Base-by-base conservation (phyloP, 345 rosid species). In the Psidium friedrichsthalianum region DNA sequence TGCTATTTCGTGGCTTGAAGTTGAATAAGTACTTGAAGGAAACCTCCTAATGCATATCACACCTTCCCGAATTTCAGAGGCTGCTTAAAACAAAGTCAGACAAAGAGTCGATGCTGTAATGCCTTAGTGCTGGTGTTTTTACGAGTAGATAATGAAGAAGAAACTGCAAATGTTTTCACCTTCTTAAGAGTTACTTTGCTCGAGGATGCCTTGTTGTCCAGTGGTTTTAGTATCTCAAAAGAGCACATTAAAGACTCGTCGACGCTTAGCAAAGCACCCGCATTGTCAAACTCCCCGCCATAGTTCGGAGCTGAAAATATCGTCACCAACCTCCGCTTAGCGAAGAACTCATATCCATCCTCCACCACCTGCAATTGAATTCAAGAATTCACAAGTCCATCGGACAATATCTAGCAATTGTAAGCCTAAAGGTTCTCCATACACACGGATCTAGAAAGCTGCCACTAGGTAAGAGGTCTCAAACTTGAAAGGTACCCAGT, bases 281-380 rank as follows among this genome's bases (percentile, higher is more conserved):
- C 99, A 88, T 97, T 97, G 88, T 97, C 99, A 86, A 97, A 97
- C 89, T 97, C 99, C 82, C 99, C 99, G 9, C 99, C 99, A 86
- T 97, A 97, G 92, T 97, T 97, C 51, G 99, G 98, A 85, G 99
- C 99, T 9, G 99, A 97, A n/a, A 97, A 97, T 85, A 97, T 95
- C 0, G 98, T 97, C 49, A 97, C 99, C 87, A 97, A 89, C 87
- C 92, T 92, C 88, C 99, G 88, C 86, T 92, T 94, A 3, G 98
- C 99, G 29, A 97, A 97, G 85, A 97, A 97, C 89, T 97, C 99
- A 4, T 97, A 97, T n/a, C 99, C 99, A 80, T 97, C 99, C 89
- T 97, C 99, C 88, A 97, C 99, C 85, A 96, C 99, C 99, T 97
- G 92, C 85, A 90, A 87, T 57, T n/a, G 20, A 14, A 82, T 83